These are phyloP conservation scores for Torulaspora gathmanii DNA, from an alignment of 805 yeast species.

Conservation along the genomic window DNA sequence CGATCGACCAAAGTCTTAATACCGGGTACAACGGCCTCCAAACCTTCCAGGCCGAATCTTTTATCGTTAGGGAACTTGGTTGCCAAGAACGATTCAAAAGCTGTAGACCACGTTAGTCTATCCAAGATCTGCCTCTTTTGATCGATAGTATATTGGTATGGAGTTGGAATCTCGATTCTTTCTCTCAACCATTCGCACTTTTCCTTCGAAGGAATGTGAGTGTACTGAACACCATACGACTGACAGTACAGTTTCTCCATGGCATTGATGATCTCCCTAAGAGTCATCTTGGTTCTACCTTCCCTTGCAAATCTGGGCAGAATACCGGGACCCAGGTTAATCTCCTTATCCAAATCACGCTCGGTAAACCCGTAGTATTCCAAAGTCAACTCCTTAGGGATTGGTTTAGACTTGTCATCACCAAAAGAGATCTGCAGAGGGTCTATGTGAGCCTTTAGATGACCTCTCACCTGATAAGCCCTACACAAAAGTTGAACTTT, in stretches of 20 bases:
- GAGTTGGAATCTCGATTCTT: slow-evolving; percentile 87
- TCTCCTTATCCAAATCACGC: slow-evolving; percentile 73
- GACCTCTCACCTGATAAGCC: slow-evolving; percentile 99
- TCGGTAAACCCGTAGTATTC: slow-evolving; percentile 91
- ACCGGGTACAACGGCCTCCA: slow-evolving; percentile 94
- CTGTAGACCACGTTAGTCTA: slow-evolving; percentile 93
- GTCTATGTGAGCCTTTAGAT: slow-evolving; percentile 89
- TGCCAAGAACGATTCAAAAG: slow-evolving; percentile 87
- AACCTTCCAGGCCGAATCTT: slow-evolving; percentile 98
- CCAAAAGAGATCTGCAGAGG: slow-evolving; percentile 92
- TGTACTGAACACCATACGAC: slow-evolving; percentile 88
- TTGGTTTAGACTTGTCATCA: slow-evolving; percentile 46
- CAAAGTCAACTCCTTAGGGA: slow-evolving; percentile 83
- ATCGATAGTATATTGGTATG: slow-evolving; percentile 76
- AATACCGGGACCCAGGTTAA: slow-evolving; percentile 96
- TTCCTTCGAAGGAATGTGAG: slow-evolving; percentile 91
- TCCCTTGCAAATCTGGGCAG: slow-evolving; percentile 79
- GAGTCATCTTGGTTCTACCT: slow-evolving; percentile 56
- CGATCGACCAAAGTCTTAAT: slow-evolving; percentile 93
- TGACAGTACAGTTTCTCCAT: slow-evolving; percentile 86
- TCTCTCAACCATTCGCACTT: slow-evolving; percentile 99
- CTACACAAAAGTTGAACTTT: slow-evolving; percentile 95
- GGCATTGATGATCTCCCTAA: slow-evolving; percentile 69
- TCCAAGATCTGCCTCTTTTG: slow-evolving; percentile 95
- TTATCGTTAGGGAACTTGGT: slow-evolving; percentile 97